These are phyloP conservation scores for Salix dunnii DNA, from an alignment of 345 rosid genomes.

Conservation along the genomic window DNA sequence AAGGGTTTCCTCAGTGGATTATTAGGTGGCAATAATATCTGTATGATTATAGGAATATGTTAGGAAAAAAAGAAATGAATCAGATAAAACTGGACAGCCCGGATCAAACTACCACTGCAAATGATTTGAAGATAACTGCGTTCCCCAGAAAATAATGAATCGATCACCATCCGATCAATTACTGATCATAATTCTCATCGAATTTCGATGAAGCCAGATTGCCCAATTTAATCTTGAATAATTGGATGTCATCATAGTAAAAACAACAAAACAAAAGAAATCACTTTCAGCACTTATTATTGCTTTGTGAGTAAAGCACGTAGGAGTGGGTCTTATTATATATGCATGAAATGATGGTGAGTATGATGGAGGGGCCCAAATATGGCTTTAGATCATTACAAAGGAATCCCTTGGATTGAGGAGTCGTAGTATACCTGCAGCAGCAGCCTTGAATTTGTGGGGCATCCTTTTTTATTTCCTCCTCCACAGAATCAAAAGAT, in stretches of 20 bases:
- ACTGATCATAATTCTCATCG: slow-evolving; percentile 6
- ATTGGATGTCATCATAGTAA: slow-evolving; percentile 10
- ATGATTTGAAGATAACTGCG: slow-evolving; percentile 38
- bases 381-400: slow-evolving; percentile 35
- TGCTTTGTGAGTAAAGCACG: slow-evolving; percentile 18
- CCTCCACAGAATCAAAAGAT: slow-evolving; percentile 56
- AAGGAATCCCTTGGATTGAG: slow-evolving; percentile 65
- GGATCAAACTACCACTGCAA: slow-evolving; percentile 44
- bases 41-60: slow-evolving; percentile 35
- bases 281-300: slow-evolving; percentile 20
- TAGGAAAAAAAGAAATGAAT: background rate
- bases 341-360: slow-evolving; percentile 61
- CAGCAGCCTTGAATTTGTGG: slow-evolving; percentile 40
- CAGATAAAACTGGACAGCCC: slow-evolving; percentile 24
- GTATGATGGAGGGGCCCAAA: slow-evolving; percentile 61
- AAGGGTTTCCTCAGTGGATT: slow-evolving; percentile 51
- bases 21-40: slow-evolving; percentile 65
- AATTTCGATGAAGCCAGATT: slow-evolving; percentile 1
- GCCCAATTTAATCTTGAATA: background rate
- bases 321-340: slow-evolving; percentile 41
- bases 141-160: slow-evolving; percentile 26
- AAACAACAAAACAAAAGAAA: background rate
- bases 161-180: slow-evolving; percentile 26
- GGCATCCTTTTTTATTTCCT: slow-evolving; percentile 29
- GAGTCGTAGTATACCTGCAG: slow-evolving; percentile 37